phyloP scores from a whole-genome alignment of 2,329 filamentous ascomycete species.

The Paraconiothyrium brasiliense region DNA sequence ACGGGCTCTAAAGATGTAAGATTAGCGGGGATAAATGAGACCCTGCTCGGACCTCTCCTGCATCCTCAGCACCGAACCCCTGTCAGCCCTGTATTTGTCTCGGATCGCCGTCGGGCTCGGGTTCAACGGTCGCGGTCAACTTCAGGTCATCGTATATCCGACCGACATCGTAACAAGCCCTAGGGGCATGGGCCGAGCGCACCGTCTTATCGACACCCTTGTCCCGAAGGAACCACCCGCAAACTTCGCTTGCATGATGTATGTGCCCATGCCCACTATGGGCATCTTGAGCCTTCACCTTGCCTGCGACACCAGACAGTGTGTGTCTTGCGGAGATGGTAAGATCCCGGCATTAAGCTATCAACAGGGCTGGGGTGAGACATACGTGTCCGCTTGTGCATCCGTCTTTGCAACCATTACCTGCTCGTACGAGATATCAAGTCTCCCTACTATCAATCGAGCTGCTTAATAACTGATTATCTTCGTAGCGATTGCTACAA shows the following conservation, averaged over 20 bases:
- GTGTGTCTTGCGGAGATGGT: neutral
- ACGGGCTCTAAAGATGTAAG: neutral
- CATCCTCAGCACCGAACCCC: slow-evolving; percentile 10
- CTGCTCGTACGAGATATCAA: neutral
- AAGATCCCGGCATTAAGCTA: neutral
- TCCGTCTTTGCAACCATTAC: neutral
- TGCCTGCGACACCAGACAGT: neutral
- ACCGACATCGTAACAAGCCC: neutral
- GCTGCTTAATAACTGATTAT: neutral
- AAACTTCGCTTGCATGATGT: neutral
- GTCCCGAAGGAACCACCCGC: neutral
- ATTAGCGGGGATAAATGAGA: slow-evolving; percentile 1
- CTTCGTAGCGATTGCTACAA: neutral
- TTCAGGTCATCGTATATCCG: neutral
- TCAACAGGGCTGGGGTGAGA: slow-evolving; percentile 1
- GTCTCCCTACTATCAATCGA: neutral
- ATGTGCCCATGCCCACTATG: neutral
- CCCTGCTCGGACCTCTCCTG: slow-evolving; percentile 16
- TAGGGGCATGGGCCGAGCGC: neutral
- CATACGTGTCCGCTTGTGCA: neutral
- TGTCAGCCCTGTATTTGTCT: slow-evolving; percentile 15
- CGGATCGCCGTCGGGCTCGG: slow-evolving; percentile 8
- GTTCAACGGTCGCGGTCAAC: slow-evolving; percentile 9
- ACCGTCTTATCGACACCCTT: neutral
- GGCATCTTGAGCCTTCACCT: neutral